Base-by-base conservation (phyloP, 2,329 filamentous ascomycete species). In the Alternaria atra region DNA sequence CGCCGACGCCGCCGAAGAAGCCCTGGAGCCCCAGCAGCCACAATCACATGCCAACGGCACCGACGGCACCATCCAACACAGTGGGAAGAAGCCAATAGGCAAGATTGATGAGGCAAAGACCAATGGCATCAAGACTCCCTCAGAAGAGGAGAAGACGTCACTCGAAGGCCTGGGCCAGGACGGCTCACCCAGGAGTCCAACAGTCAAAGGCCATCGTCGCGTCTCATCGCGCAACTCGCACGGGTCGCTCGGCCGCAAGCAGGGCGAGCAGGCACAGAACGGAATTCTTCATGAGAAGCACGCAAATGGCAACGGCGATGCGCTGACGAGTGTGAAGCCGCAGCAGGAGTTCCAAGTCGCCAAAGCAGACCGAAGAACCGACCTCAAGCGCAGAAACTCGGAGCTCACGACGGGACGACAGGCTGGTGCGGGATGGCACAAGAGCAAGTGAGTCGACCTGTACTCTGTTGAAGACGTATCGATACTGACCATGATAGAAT, bases 371-470 rank as follows among this genome's bases (percentile, higher is more conserved):
- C 37, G 63, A 69, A 40, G 75, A 39, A 70, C 69, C 27, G 77
- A 80, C 52, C 73, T 73, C 53, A 69, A 67, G 63, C 66, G 69
- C 66, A 67, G 74, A 46, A 71, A 77, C 55, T 73, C 76, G 25
- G 78, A 83, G 65, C 80, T 87, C 56, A 82, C 83, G 51, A 84
- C 83, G 60, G 85, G 85, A 25, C 79, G 84, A 43, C 76, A 80
- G 68, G 85, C 84, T n/a, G 84, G 84, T 35, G 83, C 82, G 46
- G 83, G 84, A 29, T 87, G 85, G 85, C 77, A 83, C 20, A 74
- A 66, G 75, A 81, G 83, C 80, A 80, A 80, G 80, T 83, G 77
- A 52, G 75, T 71, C 27, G 9, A 30, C n/a, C 2, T 25, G 20
- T 9, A 10, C n/a, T 37, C 15, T 39, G 35, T 61, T 62, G 42